Evolutionary conservation across 176 grass and related monocot genomes (phyloP), one percentile per base, ranked within the genome.

Genomic region (Carex myosuroides): DNA sequence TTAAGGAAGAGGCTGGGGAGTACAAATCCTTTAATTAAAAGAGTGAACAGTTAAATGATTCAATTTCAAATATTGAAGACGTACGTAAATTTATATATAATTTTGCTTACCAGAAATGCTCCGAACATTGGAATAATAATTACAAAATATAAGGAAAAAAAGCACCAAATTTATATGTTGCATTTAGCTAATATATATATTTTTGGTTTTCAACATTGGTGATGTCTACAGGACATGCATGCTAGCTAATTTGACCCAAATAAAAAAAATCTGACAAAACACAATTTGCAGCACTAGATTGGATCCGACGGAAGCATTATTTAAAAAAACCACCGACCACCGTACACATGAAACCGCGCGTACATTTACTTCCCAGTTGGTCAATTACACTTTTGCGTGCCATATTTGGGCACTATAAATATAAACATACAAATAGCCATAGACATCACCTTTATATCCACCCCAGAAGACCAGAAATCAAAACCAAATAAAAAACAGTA

Each of bases 281-380:
- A 70, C 66, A 70, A 70, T 50, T 52, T 44, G 10, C 70, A 74
- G 70, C 9, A 50, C 70, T 48, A 50, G 44, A 74, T 76, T 76
- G 46, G 72, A 55, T 76, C 72, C 72, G 54, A 30, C 1, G 18
- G 60, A 62, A 62, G 60, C 60, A 24, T 22, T 61, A 61, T 62
- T 62, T 44, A 8, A 44, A 8, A 62, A 60, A 61, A 22, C 20
- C 11, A 53, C 22, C 72, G 54, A 22, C 20, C 11, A 53, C 22
- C 72, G 54, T 55, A 55, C 46, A 76, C 46, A 55, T 76, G 20
- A 55, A 76, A 55, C 72, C 6, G 12, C 44, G 21, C 10, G 21
- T 26, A 1, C 32, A 69, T 70, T 70, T 18, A 70, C n/a, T 60
- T 76, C 11, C 29, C 16, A 69, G 14, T 5, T 29, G 30, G 71